These are phyloP conservation scores for Daedaleopsis sinensis DNA, from an alignment of 768 basidiomycete genomes.

Conservation along the genomic window DNA sequence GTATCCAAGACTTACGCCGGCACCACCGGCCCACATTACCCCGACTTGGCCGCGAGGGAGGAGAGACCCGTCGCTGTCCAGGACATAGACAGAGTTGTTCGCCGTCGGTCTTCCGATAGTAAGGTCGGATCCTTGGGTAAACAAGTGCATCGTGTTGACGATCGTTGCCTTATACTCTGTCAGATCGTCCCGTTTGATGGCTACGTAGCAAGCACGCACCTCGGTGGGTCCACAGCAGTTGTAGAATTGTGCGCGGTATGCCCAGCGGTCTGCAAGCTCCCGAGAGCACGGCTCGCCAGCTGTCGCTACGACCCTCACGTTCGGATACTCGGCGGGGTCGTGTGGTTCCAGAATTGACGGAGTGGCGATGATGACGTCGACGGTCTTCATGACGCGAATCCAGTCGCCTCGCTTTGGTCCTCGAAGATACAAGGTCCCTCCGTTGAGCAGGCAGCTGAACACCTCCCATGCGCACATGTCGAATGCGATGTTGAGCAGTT, in stretches of 20 bases:
- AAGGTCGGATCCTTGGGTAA: constrained; percentile 39
- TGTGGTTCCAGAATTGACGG: constrained; percentile 42
- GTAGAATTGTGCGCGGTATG: constrained; percentile 40
- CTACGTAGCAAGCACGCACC: constrained; percentile 33
- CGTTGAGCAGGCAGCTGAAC: constrained; percentile 48
- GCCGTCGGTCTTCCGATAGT: constrained; percentile 26
- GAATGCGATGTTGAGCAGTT: constrained; percentile 61
- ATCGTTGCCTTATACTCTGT: constrained; percentile 44
- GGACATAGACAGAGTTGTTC: constrained; percentile 27
- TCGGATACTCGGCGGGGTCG: constrained; percentile 49
- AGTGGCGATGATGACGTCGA: constrained; percentile 46
- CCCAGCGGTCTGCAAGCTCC: constrained; percentile 46
- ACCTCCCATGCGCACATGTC: constrained; percentile 66
- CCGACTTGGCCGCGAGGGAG: constrained; percentile 19
- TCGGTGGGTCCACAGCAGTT: constrained; percentile 57
- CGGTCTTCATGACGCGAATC: constrained; percentile 44
- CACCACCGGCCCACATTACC: constrained; percentile 28
- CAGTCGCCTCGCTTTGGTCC: constrained; percentile 49
- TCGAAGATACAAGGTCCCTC: constrained; percentile 49
- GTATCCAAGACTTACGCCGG: constrained; percentile 21
- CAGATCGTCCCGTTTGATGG: background rate
- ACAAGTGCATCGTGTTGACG: constrained; percentile 54
- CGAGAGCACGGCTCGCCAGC: constrained; percentile 55
- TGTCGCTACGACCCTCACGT: constrained; percentile 46
- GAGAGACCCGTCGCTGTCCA: constrained; percentile 16